Base-by-base conservation (phyloP, 2,329 filamentous ascomycete species). In the Coleophoma eucalyptorum region DNA sequence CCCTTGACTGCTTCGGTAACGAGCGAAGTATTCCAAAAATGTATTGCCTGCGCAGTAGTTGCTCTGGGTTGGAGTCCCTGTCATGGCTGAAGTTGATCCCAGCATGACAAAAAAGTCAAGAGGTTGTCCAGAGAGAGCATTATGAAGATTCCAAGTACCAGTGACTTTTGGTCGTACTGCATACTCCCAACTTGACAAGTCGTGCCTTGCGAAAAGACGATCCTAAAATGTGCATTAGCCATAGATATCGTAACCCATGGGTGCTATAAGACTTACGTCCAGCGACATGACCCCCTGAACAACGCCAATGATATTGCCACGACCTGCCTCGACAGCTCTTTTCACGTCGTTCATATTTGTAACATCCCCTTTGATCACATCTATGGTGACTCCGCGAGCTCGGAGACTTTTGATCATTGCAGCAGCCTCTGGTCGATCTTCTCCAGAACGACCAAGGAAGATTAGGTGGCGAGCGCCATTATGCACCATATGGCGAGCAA, bases 101-200 rank as follows among this genome's bases (percentile, higher is more conserved):
- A 42, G 60, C 47, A 66, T 54, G 35, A 69, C 49, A 51, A 70
- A 69, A 55, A 70, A 67, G 56, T 70, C 67, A 3, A 69, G 53
- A 43, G 4, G 10, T n/a, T 68, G 60, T 61, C 26, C 20, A 33
- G 18, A 19, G 18, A 35, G 13, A 35, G 19, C 66, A 19, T 31
- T 18, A 59, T 81, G 76, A 49, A 80, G 69, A 60, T 81, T 81
- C 72, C 74, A 77, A 2, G 73, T 75, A 5, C 76, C 78, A 4
- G 72, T 66, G 0, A 78, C 74, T 61, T 82, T 83, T 53, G 78
- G 77, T 12, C 67, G 65, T 0, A 78, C 70, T 0, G 72, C 75
- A 2, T 68, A 62, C 10, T 65, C 67, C 54, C 75, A 82, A 20
- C 35, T 47, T 15, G 34, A 16, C 15, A 38, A 31, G 33, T 47